phyloP scores from a whole-genome alignment of 805 yeast species.

The Wickerhamomyces subpelliculosus region DNA sequence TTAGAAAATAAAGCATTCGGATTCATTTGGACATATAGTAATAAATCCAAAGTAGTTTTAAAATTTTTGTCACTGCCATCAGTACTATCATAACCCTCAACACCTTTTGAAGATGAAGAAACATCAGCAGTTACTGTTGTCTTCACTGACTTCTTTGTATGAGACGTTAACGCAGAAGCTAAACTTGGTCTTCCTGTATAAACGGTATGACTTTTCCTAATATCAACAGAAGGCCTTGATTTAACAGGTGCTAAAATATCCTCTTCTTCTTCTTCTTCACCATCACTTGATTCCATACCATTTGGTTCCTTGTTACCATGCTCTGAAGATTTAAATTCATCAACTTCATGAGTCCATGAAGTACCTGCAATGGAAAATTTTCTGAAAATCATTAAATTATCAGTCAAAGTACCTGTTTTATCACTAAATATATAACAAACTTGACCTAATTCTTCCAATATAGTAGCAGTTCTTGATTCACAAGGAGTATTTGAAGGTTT shows the following conservation, averaged over 20 bases:
- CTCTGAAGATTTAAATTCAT: slow-evolving; percentile 14
- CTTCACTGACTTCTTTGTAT: not conserved
- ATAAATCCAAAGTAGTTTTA: slow-evolving; percentile 57
- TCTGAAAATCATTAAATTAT: slow-evolving; percentile 87
- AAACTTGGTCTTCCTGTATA: slow-evolving; percentile 53
- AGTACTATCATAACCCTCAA: too few species aligned
- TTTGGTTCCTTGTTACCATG: not conserved
- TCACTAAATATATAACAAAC: slow-evolving; percentile 93
- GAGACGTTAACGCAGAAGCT: slow-evolving; percentile 33
- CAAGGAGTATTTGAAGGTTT: slow-evolving; percentile 80
- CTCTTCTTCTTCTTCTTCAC: slow-evolving; percentile 6
- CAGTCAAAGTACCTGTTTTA: slow-evolving; percentile 96
- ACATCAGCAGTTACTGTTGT: not conserved
- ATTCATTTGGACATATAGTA: slow-evolving; percentile 60
- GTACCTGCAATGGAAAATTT: slow-evolving; percentile 84
- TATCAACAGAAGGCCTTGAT: slow-evolving; percentile 30
- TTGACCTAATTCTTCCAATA: slow-evolving; percentile 94
- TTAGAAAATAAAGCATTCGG: slow-evolving; percentile 68
- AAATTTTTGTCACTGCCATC: too few species aligned
- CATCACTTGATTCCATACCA: slow-evolving; percentile 25
- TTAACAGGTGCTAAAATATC: not conserved
- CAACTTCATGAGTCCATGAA: slow-evolving; percentile 81
- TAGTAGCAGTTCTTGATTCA: slow-evolving; percentile 91
- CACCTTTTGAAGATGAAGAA: too few species aligned
- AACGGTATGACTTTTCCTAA: slow-evolving; percentile 31